Base-by-base conservation (phyloP, 306 rosid genomes). In the Vicia villosa region DNA sequence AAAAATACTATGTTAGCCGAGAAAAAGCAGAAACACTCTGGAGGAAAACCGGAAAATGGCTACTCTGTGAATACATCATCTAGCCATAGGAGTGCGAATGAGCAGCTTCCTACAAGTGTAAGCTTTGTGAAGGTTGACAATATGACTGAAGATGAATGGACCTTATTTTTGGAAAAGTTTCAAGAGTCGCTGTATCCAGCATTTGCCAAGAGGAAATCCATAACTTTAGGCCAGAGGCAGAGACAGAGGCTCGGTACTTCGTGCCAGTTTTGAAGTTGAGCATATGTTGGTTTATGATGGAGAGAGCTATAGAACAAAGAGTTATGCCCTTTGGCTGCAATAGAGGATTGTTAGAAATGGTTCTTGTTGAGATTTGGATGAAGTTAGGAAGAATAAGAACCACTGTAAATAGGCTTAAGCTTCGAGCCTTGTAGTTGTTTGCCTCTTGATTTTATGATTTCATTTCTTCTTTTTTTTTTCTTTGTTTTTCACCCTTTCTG, bases 201-300 rank as follows among this genome's bases (percentile, higher is more conserved):
- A 70, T 89, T 94, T 51, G 88, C 73, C 0, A 85, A 83, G 69
- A 83, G 97, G 69, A 90, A 87, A 57, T 83, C 87, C 1, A 76
- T 81, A 62, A 82, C 91, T 74, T 66, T 63, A 55, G 95, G 97
- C 54, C 96, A 91, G 87, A 88, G 83, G 86, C 97, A 80, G 90
- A 87, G 88, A 68, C 97, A 76, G 90, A 91, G 97, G 89, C 97
- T 94, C 41, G 99, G 99, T 75, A 94, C 97, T 56, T 94, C 99
- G 37, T 94, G 99, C 96, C 97, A 94, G 90, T 94, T 94, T 90
- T 94, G 97, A 92, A 67, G 79, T 51, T 72, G 83, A 78, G 86
- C 74, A 34, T 71, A 43, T 36, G 71, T 50, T 64, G 81, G 64
- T 77, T n/a, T n/a, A 47, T 58, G 66, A 57, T 80, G 73, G 86